phyloP scores from a whole-genome alignment of 257 asterid genomes.

The Coffea eugenioides region DNA sequence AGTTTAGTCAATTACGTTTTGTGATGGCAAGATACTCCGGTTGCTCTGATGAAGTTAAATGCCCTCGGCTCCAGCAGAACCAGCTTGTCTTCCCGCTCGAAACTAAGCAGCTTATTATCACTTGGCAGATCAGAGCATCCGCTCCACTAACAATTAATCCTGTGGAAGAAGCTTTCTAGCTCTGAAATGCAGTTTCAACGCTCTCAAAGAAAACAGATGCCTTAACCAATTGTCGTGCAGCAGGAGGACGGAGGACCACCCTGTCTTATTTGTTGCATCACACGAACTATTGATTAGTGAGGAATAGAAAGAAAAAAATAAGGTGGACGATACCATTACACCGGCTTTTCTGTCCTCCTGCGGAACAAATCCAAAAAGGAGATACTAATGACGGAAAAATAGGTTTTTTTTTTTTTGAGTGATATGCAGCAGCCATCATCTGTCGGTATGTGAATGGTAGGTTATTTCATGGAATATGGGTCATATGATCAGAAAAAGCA shows the following conservation, averaged over 20 bases:
- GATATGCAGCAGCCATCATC: not conserved
- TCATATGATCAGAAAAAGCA: not conserved
- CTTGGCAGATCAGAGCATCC: conserved; percentile 13
- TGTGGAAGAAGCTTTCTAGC: conserved; percentile 3
- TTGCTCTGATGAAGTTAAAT: not conserved
- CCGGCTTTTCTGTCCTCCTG: not conserved
- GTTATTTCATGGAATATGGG: not conserved
- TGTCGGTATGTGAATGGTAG: not conserved
- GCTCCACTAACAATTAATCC: conserved; percentile 4
- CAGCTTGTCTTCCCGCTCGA: not conserved
- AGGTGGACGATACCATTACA: not conserved
- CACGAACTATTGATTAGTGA: not conserved
- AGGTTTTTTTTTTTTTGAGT: not conserved
- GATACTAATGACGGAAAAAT: not conserved
- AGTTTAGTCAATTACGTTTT: not conserved
- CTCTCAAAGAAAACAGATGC: not conserved
- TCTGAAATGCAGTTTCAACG: no score
- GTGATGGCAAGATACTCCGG: not conserved
- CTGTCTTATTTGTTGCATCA: not conserved
- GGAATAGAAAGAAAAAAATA: not conserved
- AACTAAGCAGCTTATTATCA: not conserved
- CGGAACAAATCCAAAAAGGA: not conserved
- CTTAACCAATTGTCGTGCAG: not conserved
- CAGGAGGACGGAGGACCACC: not conserved
- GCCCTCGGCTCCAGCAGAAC: not conserved